Evolutionary conservation across 352 stramenopile species (phyloP), one percentile per base, ranked within the genome.

Genomic region (Phytophthora ohioensis): DNA sequence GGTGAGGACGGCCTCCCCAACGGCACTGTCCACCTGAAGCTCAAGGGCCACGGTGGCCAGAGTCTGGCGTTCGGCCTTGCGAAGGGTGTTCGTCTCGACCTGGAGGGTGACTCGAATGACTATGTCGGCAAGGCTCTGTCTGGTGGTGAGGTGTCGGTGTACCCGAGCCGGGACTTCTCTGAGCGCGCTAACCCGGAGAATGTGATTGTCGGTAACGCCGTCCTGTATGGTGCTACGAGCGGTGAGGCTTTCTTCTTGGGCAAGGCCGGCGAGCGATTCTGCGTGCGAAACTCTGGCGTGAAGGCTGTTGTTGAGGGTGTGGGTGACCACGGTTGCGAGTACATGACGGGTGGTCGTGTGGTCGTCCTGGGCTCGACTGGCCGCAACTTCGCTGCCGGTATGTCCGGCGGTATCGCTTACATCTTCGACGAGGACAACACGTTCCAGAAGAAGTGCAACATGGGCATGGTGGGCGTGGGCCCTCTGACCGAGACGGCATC

Each of bases 331-430:
- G 96, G 95, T 34, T 98, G 93, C 60, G 97, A 99, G 80, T 99
- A 99, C 88, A 99, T 99, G 97, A 99, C 97, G n/a, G 96, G 96
- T 64, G 96, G 95, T 64, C 77, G 91, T 54, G 89, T 99, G 35
- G 92, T 99, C 32, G 89, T 98, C 51, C 80, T 99, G 6, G 96
- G 96, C 15, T 75, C 85, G 27, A 99, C 95, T 38, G 96, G 97
- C 36, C 91, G 95, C 67, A 99, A 99, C 86, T 98, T 98, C 80
- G 97, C 92, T 48, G 96, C 96, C 34, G 96, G 96, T 68, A 99
- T 99, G 96, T 98, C 90, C 68, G 96, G 97, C 45, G 96, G 96
- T 48, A 96, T 98, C 64, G 96, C 95, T 11, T 99, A 98, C 82
- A 90, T 99, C 58, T 99, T 98, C 63, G 97, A 99, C 73, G 93